Percentiles rank a stretch among this genome's conserved stretches.
Evolutionary conservation across 2,329 filamentous ascomycete species (phyloP).

Genomic region (Aspergillus brunneoviolaceus): DNA sequence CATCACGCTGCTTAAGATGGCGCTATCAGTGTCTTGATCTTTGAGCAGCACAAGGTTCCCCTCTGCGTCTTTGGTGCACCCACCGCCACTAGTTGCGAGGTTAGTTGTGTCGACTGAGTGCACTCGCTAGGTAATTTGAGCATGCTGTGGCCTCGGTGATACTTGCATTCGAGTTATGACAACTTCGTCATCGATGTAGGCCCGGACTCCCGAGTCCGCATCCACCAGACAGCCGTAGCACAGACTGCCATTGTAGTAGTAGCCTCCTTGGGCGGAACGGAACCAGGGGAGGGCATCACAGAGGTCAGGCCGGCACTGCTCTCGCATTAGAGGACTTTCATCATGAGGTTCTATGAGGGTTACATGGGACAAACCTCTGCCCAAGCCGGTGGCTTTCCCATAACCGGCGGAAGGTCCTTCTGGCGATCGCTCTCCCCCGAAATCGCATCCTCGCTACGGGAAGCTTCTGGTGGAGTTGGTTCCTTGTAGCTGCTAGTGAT

Average conservation of each 20-base stretch:
- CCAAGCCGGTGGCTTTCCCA: not conserved
- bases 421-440: not conserved
- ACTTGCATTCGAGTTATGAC: constrained; percentile 62
- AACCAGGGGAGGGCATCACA: constrained; percentile 66
- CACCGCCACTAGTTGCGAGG: constrained; percentile 51
- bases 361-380: not conserved
- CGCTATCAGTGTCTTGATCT: constrained; percentile 44
- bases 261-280: constrained; percentile 59
- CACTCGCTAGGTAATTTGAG: constrained; percentile 24
- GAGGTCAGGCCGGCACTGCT: constrained; percentile 49
- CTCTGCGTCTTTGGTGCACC: constrained; percentile 48
- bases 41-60: constrained; percentile 49
- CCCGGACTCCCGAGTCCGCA: constrained; percentile 52
- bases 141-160: not conserved
- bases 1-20: constrained; percentile 42
- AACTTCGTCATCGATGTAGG: constrained; percentile 60
- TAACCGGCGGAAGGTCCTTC: not conserved
- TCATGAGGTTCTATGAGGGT: not conserved
- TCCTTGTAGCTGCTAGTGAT: not conserved
- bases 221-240: constrained; percentile 62
- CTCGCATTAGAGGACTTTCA: not conserved
- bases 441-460: not conserved
- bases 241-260: constrained; percentile 53
- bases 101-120: constrained; percentile 16
- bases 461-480: not conserved